Base-by-base conservation (phyloP, 306 rosid species). In the Trifolium subterraneum region DNA sequence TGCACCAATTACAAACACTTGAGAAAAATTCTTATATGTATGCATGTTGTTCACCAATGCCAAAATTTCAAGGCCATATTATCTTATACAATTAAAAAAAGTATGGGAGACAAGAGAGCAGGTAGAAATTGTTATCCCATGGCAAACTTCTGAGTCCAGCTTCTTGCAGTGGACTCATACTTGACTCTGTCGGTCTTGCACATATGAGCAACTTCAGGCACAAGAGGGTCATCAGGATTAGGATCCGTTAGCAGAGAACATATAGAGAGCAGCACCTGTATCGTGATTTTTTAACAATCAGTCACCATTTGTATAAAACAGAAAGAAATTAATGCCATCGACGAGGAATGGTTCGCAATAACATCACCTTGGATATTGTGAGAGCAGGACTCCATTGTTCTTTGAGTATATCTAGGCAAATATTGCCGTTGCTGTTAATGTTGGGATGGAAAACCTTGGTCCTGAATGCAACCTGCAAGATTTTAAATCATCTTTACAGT, bases 361-460 rank as follows among this genome's bases (percentile, higher is more conserved):
- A 65, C 38, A 51, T 71, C 47, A 92, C 98, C 94, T 93, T 93
- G 52, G 97, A 89, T 78, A 93, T 87, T 79, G 98, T 93, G 68
- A 93, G 97, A 58, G 98, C 97, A 16, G 98, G 98, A 71, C 98
- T 93, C 98, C 98, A 93, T 70, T 93, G 98, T 67, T 93, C 98
- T 82, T 93, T 93, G 68, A 93, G 96, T 63, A 91, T 91, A 84
- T 93, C 98, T 64, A 93, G 73, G 82, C 96, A 93, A 19, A 93
- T 93, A 75, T 89, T 93, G 58, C 98, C 97, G 66, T 88, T 91
- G 48, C 90, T 89, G 80, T 87, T 93, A 70, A 93, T 89, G 64
- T 91, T 93, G 27, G 98, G 98, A 87, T 93, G 98, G 74, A 89
- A 91, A 18, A 93, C 98, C 86, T 86, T 91, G 59, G 97, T 93